Conservation (phyloP, 1,139 yeast species). For the Kodamaea derodonti region DNA sequence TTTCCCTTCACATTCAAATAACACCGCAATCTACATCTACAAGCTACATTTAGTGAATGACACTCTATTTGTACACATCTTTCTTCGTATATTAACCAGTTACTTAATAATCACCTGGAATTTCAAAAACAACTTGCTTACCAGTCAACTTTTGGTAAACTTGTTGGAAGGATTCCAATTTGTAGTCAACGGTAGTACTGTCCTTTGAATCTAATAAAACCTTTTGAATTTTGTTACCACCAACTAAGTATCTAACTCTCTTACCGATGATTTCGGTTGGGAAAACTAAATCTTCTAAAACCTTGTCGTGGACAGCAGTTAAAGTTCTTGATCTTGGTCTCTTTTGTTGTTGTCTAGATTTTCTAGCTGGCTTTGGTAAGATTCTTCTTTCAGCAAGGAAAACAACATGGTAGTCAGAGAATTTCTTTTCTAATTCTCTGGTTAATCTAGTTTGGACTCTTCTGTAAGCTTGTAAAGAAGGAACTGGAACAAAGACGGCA, state of each 20-base stretch:
- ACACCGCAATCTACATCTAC: too few species aligned
- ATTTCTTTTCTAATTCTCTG: constrained; percentile 99
- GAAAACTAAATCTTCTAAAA: constrained; percentile 98
- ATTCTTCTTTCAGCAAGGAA: constrained; percentile 99
- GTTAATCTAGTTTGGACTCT: constrained; percentile 95
- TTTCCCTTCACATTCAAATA: too few species aligned
- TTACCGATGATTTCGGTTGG: constrained; percentile 99
- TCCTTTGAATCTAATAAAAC: constrained; percentile 98
- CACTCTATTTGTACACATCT: not conserved
- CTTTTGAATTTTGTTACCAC: constrained; percentile 98
- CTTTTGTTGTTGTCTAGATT: constrained; percentile 91
- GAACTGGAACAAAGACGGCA: constrained; percentile 97
- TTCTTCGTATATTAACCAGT: not conserved
- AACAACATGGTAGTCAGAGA: constrained; percentile 99
- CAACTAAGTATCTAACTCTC: constrained; percentile 98
- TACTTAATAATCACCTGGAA: constrained; percentile 62
- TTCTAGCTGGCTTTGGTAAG: constrained; percentile 94
- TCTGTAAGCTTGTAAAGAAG: constrained; percentile 91
- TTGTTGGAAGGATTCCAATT: constrained; percentile 99
- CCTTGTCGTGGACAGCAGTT: constrained; percentile 97
- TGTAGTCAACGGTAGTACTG: constrained; percentile 95
- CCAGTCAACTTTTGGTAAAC: constrained; percentile 98
- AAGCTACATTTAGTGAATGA: too few species aligned
- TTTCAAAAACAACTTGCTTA: constrained; percentile 98
- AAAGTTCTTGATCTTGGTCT: constrained; percentile 99